Conservation (phyloP, 495 filamentous ascomycete species). For the Clavariopsis aquatica region DNA sequence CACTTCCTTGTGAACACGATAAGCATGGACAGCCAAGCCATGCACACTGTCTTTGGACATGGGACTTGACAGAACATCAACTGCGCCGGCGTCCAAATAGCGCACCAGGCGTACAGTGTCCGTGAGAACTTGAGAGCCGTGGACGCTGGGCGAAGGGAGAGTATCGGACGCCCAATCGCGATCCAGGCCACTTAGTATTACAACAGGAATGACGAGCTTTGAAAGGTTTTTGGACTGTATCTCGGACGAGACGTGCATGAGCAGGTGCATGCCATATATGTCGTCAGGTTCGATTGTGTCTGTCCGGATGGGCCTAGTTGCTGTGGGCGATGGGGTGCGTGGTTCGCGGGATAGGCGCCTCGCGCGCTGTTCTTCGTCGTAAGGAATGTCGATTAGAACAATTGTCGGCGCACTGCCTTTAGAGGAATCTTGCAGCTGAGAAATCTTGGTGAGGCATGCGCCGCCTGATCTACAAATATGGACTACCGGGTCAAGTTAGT, state of each 20-base stretch:
- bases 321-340: constrained; percentile 38
- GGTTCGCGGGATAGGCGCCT: constrained; percentile 40
- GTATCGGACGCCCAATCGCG: constrained; percentile 33
- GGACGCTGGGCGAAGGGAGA: constrained; percentile 36
- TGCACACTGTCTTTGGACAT: constrained; percentile 68
- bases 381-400: constrained; percentile 43
- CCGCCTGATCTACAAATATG: constrained; percentile 38
- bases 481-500: constrained; percentile 21
- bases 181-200: constrained; percentile 40
- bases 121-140: constrained; percentile 41
- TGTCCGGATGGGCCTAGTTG: constrained; percentile 10
- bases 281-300: constrained; percentile 35
- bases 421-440: constrained; percentile 34
- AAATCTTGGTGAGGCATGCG: constrained; percentile 38
- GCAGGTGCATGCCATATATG: constrained; percentile 42
- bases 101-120: constrained; percentile 56
- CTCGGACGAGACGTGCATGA: constrained; percentile 41
- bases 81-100: constrained; percentile 80
- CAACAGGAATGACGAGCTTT: constrained; percentile 40
- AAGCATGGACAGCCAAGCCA: constrained; percentile 77
- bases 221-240: constrained; percentile 38
- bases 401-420: constrained; percentile 33
- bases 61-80: constrained; percentile 80
- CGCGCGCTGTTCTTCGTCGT: constrained; percentile 42
- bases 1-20: constrained; percentile 72